Base-by-base conservation (phyloP, 2,329 filamentous ascomycete genomes). In the Ophiostoma piceae region DNA sequence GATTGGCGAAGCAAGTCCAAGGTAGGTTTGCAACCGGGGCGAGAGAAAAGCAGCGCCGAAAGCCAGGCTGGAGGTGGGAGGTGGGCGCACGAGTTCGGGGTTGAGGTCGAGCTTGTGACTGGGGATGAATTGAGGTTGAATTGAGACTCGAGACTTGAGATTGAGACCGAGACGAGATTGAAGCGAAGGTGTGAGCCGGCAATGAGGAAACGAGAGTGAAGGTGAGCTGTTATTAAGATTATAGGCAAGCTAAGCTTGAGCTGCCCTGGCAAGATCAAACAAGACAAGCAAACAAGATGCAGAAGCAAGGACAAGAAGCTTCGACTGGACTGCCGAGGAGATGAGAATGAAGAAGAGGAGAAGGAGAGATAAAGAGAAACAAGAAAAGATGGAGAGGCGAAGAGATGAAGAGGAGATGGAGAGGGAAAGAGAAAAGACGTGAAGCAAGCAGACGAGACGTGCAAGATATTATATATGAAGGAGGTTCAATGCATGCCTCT, bases 391-490 rank as follows among this genome's bases (percentile, higher is more conserved):
- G 29, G 32, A 64, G 32, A 9, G 22, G 22, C 22, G n/a, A 14
- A n/a, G 32, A 35, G 54, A 47, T 62, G 12, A 35, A 35, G 41
- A 69, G 54, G 47, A 29, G 57, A 43, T 6, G 51, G 32, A 57
- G 39, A 67, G 16, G 29, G 19, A 60, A 26, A 19, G 67, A 62
- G 26, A 66, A 54, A 66, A 65, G n/a, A 60, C 26, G 69, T 66
- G 43, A 66, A 62, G 26, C 19, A 26, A 64, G 3, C 60, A 64
- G 16, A 37, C 60, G 60, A 64, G 60, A 64, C 29, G 41, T 60
- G 51, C 54, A 62, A 67, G 64, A 67, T 67, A 43, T 54, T 67
- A 71, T 67, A 70, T 66, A 68, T 71, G 47, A 62, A 62, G 22
- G 26, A 62, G 57, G 57, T 62, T 26, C 37, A 35, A 35, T 70